A percentile compares a stretch with the other conserved stretches of the same genome.
phyloP scores from a whole-genome alignment of 768 basidiomycete species.

The Wakefieldia striispora region DNA sequence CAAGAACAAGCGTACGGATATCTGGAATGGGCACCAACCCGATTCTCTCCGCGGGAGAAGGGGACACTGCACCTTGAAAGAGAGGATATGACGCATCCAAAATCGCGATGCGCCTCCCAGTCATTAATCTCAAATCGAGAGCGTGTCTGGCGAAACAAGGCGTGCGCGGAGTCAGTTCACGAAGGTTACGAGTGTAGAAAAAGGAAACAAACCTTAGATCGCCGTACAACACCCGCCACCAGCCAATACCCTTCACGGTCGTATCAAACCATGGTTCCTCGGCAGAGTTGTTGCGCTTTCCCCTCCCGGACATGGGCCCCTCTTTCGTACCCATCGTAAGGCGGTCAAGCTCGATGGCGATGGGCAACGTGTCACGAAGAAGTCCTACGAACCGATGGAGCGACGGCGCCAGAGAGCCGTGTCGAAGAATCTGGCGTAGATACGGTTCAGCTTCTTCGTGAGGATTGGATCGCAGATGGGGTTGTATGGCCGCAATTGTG shows the following conservation, averaged over 20 bases:
- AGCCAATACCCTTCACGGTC: slow-evolving; percentile 78
- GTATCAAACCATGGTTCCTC: slow-evolving; percentile 48
- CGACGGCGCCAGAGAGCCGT: slow-evolving; percentile 63
- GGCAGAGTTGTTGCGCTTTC: slow-evolving; percentile 12
- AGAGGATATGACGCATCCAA: slow-evolving; percentile 72
- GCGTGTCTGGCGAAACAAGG: slow-evolving; percentile 51
- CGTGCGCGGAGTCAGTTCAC: background rate
- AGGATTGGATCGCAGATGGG: slow-evolving; percentile 49
- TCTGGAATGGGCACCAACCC: slow-evolving; percentile 60
- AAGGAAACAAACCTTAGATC: slow-evolving; percentile 51
- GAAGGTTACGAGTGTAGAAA: background rate
- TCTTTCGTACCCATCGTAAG: slow-evolving; percentile 39
- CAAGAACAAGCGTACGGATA: slow-evolving; percentile 49
- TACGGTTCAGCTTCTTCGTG: slow-evolving; percentile 79
- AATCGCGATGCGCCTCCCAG: slow-evolving; percentile 60
- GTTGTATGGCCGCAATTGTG: slow-evolving; percentile 32
- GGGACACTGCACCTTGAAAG: slow-evolving; percentile 25
- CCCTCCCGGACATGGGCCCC: slow-evolving; percentile 14
- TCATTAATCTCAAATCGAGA: slow-evolving; percentile 77
- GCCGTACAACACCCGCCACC: slow-evolving; percentile 75
- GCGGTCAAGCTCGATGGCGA: slow-evolving; percentile 66
- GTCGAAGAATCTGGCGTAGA: slow-evolving; percentile 67
- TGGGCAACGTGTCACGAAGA: slow-evolving; percentile 74
- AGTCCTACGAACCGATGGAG: slow-evolving; percentile 65
- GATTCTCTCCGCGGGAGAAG: slow-evolving; percentile 15